Conservation (phyloP, 345 rosid species). For the Melaleuca alternifolia region DNA sequence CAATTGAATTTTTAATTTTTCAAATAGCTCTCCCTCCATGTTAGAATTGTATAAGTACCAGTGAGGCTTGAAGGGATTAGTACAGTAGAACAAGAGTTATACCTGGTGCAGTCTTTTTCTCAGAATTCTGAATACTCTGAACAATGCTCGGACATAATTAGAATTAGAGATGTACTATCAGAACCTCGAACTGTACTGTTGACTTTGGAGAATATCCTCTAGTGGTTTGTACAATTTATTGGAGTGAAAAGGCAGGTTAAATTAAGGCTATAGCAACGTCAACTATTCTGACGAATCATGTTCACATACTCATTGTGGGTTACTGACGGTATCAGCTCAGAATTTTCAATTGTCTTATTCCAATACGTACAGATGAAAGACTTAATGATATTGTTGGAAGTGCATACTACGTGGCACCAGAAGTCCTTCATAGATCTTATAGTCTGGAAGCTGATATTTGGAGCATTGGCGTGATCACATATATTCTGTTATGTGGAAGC, state of each 20-base stretch:
- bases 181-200: neutral
- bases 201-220: neutral
- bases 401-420: slow-evolving; percentile 97
- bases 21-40: neutral
- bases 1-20: neutral
- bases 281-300: neutral
- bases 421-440: slow-evolving; percentile 95
- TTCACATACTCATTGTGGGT: neutral
- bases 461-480: slow-evolving; percentile 92
- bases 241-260: neutral
- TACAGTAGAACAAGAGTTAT: neutral
- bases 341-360: neutral
- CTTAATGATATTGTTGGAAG: slow-evolving; percentile 96
- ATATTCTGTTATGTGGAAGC: slow-evolving; percentile 91
- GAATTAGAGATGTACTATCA: neutral
- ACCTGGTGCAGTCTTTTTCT: neutral
- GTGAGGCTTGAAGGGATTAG: neutral
- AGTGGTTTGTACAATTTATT: neutral
- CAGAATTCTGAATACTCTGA: neutral
- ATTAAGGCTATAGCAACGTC: neutral
- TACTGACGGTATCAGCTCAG: neutral
- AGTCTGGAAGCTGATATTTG: slow-evolving; percentile 93
- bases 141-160: neutral
- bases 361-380: slow-evolving; percentile 63
- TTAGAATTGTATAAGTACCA: neutral